A percentile compares a stretch with the other conserved stretches of the same genome.
phyloP scores from a whole-genome alignment of 352 stramenopile genomes.

The Globisporangium alternatum region DNA sequence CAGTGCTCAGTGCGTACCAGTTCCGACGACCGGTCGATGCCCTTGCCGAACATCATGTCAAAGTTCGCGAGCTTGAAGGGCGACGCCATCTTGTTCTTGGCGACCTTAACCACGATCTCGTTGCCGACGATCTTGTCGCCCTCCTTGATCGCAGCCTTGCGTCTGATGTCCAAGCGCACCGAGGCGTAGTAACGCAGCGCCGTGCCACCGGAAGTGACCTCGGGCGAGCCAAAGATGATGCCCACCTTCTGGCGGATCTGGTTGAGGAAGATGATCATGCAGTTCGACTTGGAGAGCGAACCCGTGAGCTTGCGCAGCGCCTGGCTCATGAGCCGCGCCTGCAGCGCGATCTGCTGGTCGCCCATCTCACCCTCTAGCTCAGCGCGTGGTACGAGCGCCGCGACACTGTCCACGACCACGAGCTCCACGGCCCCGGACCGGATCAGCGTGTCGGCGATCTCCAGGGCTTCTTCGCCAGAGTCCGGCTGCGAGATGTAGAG shows the following conservation, averaged over 20 bases:
- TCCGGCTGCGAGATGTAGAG: constrained; percentile 98
- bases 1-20: constrained; percentile 35
- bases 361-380: constrained; percentile 94
- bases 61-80: constrained; percentile 95
- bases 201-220: constrained; percentile 94
- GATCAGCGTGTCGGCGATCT: constrained; percentile 98
- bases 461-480: constrained; percentile 96
- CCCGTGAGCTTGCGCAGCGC: constrained; percentile 97
- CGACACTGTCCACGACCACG: constrained; percentile 97
- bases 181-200: constrained; percentile 86
- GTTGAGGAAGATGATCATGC: constrained; percentile 98
- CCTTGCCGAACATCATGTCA: constrained; percentile 97
- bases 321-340: constrained; percentile 97
- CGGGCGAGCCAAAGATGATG: constrained; percentile 96
- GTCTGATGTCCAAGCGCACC: constrained; percentile 95
- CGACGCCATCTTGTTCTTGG: constrained; percentile 98
- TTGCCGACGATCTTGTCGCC: constrained; percentile 93
- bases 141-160: constrained; percentile 91
- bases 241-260: constrained; percentile 97
- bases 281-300: constrained; percentile 94
- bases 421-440: constrained; percentile 95
- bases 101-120: constrained; percentile 97
- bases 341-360: constrained; percentile 97
- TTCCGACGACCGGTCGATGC: constrained; percentile 91
- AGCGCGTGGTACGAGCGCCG: constrained; percentile 95